Evolutionary conservation across 345 rosid genomes (phyloP).

Genomic region (Abelmoschus esculentus): DNA sequence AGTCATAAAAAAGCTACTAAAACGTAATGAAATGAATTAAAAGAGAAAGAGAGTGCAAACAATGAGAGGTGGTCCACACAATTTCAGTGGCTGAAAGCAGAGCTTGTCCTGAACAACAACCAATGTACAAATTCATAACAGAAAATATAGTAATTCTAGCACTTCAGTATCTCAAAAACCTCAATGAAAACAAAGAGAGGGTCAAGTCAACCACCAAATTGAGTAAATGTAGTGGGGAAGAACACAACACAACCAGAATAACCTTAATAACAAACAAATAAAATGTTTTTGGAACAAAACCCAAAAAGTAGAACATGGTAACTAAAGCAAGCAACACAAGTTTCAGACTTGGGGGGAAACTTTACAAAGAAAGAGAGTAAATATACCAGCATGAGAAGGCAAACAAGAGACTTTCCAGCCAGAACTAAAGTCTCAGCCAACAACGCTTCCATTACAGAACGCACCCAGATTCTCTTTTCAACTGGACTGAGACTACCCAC

Average conservation of each 20-base stretch:
- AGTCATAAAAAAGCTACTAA: not conserved
- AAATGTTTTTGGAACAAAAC: not conserved
- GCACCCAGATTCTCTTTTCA: conserved; percentile 25
- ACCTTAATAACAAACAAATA: not conserved
- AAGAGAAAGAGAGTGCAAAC: not conserved
- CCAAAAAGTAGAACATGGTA: not conserved
- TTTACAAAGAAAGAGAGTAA: not conserved
- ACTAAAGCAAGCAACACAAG: not conserved
- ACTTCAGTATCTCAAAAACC: not conserved
- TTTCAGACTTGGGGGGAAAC: too few species aligned
- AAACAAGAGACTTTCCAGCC: conserved; percentile 37
- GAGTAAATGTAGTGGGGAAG: not conserved
- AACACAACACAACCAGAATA: not conserved
- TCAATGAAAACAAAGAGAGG: not conserved
- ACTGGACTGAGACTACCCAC: conserved; percentile 25
- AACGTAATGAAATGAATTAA: not conserved
- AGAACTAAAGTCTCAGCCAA: conserved; percentile 31
- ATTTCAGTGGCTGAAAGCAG: not conserved
- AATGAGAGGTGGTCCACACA: not conserved
- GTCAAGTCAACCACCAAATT: not conserved
- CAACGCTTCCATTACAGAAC: conserved; percentile 26
- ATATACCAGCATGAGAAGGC: conserved; percentile 39
- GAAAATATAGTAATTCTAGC: not conserved
- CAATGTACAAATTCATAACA: not conserved
- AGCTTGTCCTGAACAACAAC: not conserved